Percentiles rank a stretch among this genome's conserved stretches.
Conservation (phyloP, 805 yeast species). For the Starmerella bacillaris region DNA sequence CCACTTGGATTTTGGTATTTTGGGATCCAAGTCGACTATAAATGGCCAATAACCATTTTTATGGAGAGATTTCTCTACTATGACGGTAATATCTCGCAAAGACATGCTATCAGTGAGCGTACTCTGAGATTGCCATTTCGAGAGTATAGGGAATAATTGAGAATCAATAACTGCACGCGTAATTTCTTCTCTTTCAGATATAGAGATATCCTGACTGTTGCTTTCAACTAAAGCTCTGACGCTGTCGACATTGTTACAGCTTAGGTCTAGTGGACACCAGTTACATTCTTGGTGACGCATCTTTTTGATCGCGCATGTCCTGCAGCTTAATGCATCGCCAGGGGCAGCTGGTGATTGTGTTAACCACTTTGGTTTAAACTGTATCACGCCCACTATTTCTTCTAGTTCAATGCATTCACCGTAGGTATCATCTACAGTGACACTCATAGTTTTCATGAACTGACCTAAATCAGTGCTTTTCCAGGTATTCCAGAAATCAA, state of each 20-base stretch:
- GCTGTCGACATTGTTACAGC: constrained; percentile 18
- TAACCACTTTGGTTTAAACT: constrained; percentile 50
- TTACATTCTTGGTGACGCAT: constrained; percentile 20
- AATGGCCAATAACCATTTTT: constrained; percentile 24
- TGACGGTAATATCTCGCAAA: constrained; percentile 38
- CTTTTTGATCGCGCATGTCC: constrained; percentile 39
- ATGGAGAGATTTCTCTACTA: constrained; percentile 29
- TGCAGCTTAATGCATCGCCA: constrained; percentile 26
- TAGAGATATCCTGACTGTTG: background rate
- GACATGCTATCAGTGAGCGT: constrained; percentile 27
- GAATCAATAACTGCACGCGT: constrained; percentile 11
- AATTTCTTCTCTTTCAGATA: constrained; percentile 5
- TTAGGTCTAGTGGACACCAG: constrained; percentile 34
- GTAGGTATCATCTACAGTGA: constrained; percentile 3
- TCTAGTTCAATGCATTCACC: constrained; percentile 13
- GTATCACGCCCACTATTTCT: constrained; percentile 22
- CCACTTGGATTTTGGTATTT: constrained; percentile 34
- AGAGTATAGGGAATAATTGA: constrained; percentile 18
- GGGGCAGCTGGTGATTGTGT: constrained; percentile 29
- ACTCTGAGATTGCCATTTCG: constrained; percentile 15
- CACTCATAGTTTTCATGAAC: constrained; percentile 11
- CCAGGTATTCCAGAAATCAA: constrained; percentile 17
- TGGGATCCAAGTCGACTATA: constrained; percentile 37
- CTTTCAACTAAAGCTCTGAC: constrained; percentile 2
- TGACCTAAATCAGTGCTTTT: constrained; percentile 8